phyloP scores from a whole-genome alignment of 1,284 basidiomycete genomes.

The Sporisorium graminicola region DNA sequence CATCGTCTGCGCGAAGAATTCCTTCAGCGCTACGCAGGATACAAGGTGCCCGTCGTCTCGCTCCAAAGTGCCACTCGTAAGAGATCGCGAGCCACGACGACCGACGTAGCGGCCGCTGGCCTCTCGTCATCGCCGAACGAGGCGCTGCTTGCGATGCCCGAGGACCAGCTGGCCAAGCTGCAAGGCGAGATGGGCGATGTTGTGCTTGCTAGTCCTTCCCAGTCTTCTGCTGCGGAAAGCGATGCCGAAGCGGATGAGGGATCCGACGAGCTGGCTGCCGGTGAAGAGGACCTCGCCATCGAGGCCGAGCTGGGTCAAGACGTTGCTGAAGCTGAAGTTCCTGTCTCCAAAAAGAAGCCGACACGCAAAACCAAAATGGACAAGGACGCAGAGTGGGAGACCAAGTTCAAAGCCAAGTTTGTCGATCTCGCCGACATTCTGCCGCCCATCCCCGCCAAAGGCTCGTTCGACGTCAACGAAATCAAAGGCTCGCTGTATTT shows the following conservation, averaged over 20 bases:
- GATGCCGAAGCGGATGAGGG: constrained; percentile 28
- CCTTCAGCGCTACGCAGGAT: constrained; percentile 60
- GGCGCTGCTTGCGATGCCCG: constrained; percentile 32
- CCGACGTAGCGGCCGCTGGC: constrained; percentile 4
- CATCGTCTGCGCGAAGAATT: constrained; percentile 72
- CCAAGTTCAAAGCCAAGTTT: constrained; percentile 72
- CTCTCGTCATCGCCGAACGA: constrained; percentile 22
- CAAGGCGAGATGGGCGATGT: constrained; percentile 29
- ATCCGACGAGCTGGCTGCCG: constrained; percentile 19
- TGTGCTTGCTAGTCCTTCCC: constrained; percentile 23
- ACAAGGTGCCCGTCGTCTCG: constrained; percentile 57
- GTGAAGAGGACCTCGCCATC: constrained; percentile 13
- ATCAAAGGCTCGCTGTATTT: constrained; percentile 73
- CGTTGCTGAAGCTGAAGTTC: constrained; percentile 1
- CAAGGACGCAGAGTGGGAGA: constrained; percentile 37
- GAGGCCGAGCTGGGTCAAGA: constrained; percentile 22
- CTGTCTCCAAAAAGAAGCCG: constrained; percentile 12
- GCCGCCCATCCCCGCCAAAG: constrained; percentile 86
- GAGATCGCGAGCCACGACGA: constrained; percentile 13
- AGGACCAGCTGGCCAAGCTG: constrained; percentile 41
- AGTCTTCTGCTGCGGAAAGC: constrained; percentile 6
- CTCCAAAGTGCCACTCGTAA: constrained; percentile 12
- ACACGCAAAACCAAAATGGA: constrained; percentile 19
- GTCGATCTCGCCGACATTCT: constrained; percentile 82
- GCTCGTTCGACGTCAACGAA: constrained; percentile 85